These are phyloP conservation scores for Deuterostichococcus epilithicus DNA, from an alignment of 139 green algal species.

Conservation along the genomic window DNA sequence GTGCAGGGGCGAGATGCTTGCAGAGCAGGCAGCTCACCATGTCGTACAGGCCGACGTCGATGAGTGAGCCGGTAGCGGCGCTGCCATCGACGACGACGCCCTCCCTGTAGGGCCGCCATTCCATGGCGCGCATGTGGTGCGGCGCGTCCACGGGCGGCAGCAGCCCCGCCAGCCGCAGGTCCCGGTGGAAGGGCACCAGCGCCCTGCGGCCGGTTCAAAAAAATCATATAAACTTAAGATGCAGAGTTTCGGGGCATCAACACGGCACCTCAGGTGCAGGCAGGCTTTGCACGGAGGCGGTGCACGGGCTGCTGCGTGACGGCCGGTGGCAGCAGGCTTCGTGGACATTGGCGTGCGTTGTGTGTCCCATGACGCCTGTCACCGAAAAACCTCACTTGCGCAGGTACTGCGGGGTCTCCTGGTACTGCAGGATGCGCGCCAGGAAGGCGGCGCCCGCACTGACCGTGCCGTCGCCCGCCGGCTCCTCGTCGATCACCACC, in stretches of 20 bases:
- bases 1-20: no score
- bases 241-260: not conserved
- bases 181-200: slow-evolving; percentile 59
- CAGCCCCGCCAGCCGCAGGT: slow-evolving; percentile 54
- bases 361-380: no score
- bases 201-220: slow-evolving; percentile 25
- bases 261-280: not conserved
- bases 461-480: slow-evolving; percentile 20
- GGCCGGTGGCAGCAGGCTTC: no score
- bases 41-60: slow-evolving; percentile 79
- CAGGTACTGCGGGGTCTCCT: slow-evolving; percentile 87
- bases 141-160: slow-evolving; percentile 81
- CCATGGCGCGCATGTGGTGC: slow-evolving; percentile 75
- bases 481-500: slow-evolving; percentile 14
- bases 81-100: slow-evolving; percentile 57
- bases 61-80: slow-evolving; percentile 35
- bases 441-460: slow-evolving; percentile 57
- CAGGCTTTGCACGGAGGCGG: not conserved
- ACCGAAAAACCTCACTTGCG: slow-evolving; percentile 49
- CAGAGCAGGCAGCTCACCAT: slow-evolving; percentile 15
- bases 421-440: slow-evolving; percentile 74
- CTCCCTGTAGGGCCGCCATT: slow-evolving; percentile 84
- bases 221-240: slow-evolving; percentile 14
- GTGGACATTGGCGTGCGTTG: no score
- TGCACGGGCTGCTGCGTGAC: no score